These are phyloP conservation scores for Berkeleyomyces basicola DNA, from an alignment of 2,329 filamentous ascomycete species.

Conservation along the genomic window DNA sequence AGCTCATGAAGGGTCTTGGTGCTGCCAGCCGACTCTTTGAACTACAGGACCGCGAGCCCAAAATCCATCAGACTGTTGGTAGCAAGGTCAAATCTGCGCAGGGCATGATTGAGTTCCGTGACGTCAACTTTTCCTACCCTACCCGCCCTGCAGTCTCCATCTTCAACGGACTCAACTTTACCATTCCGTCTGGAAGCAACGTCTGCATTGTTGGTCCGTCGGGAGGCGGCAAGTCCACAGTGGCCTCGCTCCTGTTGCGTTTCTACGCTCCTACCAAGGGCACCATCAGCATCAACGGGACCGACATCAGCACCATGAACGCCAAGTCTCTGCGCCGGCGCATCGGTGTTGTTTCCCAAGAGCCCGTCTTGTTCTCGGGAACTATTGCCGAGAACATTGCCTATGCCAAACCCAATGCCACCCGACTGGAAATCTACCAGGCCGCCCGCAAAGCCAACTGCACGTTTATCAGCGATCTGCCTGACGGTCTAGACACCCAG, in stretches of 20 bases:
- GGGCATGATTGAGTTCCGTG: slow-evolving; percentile 72
- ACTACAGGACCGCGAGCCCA: slow-evolving; percentile 75
- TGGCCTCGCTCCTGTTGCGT: slow-evolving; percentile 74
- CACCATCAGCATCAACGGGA: slow-evolving; percentile 64
- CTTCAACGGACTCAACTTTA: slow-evolving; percentile 77
- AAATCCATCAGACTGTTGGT: slow-evolving; percentile 76
- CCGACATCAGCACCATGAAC: slow-evolving; percentile 74
- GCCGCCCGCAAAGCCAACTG: slow-evolving; percentile 90
- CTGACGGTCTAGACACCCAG: slow-evolving; percentile 84
- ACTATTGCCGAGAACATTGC: slow-evolving; percentile 79
- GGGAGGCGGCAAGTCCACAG: slow-evolving; percentile 90
- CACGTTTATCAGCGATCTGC: slow-evolving; percentile 90
- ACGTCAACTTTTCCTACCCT: slow-evolving; percentile 81
- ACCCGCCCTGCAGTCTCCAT: slow-evolving; percentile 84
- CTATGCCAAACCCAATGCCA: slow-evolving; percentile 71
- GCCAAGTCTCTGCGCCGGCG: slow-evolving; percentile 81
- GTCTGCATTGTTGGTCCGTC: slow-evolving; percentile 94
- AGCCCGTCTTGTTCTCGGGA: slow-evolving; percentile 81
- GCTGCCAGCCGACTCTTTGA: slow-evolving; percentile 94
- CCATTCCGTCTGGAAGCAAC: slow-evolving; percentile 82
- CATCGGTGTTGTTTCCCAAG: slow-evolving; percentile 89
- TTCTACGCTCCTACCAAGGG: slow-evolving; percentile 79
- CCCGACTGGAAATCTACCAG: slow-evolving; percentile 61
- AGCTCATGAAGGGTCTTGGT: slow-evolving; percentile 97
- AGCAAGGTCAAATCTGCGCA: slow-evolving; percentile 64